Conservation (phyloP, 352 stramenopile genomes). For the Pythium diclinum region DNA sequence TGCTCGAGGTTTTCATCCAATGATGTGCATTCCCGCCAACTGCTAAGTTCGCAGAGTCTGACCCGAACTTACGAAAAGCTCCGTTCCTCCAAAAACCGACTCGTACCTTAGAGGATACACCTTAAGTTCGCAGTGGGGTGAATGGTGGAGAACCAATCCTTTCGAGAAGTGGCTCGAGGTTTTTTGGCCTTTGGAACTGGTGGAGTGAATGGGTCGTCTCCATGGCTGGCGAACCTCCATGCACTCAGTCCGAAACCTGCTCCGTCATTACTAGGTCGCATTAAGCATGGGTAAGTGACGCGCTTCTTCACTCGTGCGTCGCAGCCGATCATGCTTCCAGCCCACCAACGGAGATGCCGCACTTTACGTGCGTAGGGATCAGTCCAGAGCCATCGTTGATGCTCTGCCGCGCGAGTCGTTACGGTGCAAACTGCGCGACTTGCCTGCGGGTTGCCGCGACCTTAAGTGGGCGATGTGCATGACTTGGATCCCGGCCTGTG, state of each 20-base stretch:
- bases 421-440: background rate
- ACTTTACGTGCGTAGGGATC: conserved; percentile 28
- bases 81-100: conserved; percentile 12
- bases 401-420: conserved; percentile 17
- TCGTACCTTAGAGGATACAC: conserved; percentile 17
- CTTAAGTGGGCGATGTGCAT: conserved; percentile 21
- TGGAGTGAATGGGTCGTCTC: conserved; percentile 20
- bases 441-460: conserved; percentile 2
- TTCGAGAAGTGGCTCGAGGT: conserved; percentile 23
- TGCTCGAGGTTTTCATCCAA: conserved; percentile 30
- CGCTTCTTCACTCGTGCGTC: conserved; percentile 19
- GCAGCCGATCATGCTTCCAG: conserved; percentile 28
- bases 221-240: background rate
- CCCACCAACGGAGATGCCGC: conserved; percentile 34
- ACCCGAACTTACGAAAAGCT: conserved; percentile 19
- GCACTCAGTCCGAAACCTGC: conserved; percentile 73
- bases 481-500: conserved; percentile 39
- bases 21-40: conserved; percentile 30
- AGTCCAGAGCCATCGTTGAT: conserved; percentile 13
- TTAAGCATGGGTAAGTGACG: conserved; percentile 83
- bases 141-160: conserved; percentile 40
- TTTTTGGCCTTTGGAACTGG: conserved; percentile 20
- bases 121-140: conserved; percentile 28
- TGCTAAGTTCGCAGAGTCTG: conserved; percentile 16
- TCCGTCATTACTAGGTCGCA: conserved; percentile 58